Evolutionary conservation across 768 basidiomycete species (phyloP), one percentile per base, ranked within the genome.

Genomic region (Xerocomus brunneocitrinus): DNA sequence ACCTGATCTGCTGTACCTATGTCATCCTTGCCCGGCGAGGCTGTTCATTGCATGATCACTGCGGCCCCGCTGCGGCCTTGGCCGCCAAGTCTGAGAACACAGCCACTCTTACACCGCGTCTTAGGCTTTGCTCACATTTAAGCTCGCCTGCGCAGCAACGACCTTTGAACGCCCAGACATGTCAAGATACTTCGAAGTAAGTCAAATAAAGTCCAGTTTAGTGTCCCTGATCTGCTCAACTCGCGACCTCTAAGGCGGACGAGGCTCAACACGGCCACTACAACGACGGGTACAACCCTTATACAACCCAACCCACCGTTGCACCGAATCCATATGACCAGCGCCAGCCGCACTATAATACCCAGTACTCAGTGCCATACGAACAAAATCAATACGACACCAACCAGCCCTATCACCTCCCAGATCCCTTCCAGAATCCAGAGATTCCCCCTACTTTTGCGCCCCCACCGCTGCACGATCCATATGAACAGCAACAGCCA

Each of bases 261-360:
- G 83, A 87, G 67, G 80, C 75, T 13, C 84, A 85, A 58, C 76
- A 71, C 16, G 69, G 79, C 28, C 79, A 78, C 52, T 85, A 87
- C 68, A 85, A 86, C 62, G 85, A 89, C 54, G 83, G 84, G 0
- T 83, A 83, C 66, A 73, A 71, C 55, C 76, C 79, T 8, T 81
- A 85, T 57, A 61, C 70, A 47, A 55, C 69, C 27, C 60, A 67
- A n/a, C 63, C 57, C 12, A 8, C 47, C 5, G 42, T 30, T 7
- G 61, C 68, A 27, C 64, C 71, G 43, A 71, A 69, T 44, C 75
- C 75, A 6, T 76, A 75, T 54, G 77, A 78, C 55, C 75, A 72
- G 39, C 55, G 38, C 43, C 72, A 73, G 56, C 67, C 70, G 14
- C 64, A 61, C 14, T 50, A 71, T 56, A 47, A 72, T 60, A 0